phyloP scores from a whole-genome alignment of 2,329 filamentous ascomycete genomes.

The Fusarium concolor region DNA sequence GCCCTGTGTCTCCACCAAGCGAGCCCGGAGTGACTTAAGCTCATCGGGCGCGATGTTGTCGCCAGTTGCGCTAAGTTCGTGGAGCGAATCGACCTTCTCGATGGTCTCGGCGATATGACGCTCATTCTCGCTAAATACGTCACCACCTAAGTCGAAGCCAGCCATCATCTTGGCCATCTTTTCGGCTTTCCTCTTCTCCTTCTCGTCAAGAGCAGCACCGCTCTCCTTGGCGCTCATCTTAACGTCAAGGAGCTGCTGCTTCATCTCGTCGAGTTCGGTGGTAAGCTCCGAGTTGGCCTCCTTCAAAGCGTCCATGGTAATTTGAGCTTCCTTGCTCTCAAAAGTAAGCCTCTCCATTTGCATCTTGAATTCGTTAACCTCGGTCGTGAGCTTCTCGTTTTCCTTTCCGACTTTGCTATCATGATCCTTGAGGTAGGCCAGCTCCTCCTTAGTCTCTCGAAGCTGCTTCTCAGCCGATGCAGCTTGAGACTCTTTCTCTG shows the following conservation, averaged over 20 bases:
- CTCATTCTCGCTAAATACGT: conserved; percentile 95
- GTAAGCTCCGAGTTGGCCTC: conserved; percentile 96
- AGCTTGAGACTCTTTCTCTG: conserved; percentile 89
- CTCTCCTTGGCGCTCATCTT: conserved; percentile 98
- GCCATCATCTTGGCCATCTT: conserved; percentile 99
- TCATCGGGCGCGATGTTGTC: conserved; percentile 86
- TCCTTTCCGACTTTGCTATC: conserved; percentile 86
- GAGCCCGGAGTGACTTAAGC: conserved; percentile 79
- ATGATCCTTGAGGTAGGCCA: conserved; percentile 86
- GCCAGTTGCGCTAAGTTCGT: conserved; percentile 80
- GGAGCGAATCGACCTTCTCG: conserved; percentile 81
- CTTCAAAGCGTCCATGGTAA: conserved; percentile 97
- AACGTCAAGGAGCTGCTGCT: conserved; percentile 94
- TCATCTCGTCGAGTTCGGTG: conserved; percentile 90
- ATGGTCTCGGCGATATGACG: conserved; percentile 85
- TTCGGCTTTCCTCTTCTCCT: conserved; percentile 98
- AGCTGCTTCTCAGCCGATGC: conserved; percentile 83
- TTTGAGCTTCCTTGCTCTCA: conserved; percentile 95
- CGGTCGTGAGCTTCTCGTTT: conserved; percentile 86
- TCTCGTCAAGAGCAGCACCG: conserved; percentile 89
- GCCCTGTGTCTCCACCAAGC: conserved; percentile 88
- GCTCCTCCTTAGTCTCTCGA: conserved; percentile 86
- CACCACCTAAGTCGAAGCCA: conserved; percentile 91
- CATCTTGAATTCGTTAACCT: conserved; percentile 95
- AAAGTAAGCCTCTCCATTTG: conserved; percentile 95